Percentiles rank a stretch among this genome's conserved stretches.
Conservation (phyloP, 805 yeast genomes). For the Yarrowia divulgata region DNA sequence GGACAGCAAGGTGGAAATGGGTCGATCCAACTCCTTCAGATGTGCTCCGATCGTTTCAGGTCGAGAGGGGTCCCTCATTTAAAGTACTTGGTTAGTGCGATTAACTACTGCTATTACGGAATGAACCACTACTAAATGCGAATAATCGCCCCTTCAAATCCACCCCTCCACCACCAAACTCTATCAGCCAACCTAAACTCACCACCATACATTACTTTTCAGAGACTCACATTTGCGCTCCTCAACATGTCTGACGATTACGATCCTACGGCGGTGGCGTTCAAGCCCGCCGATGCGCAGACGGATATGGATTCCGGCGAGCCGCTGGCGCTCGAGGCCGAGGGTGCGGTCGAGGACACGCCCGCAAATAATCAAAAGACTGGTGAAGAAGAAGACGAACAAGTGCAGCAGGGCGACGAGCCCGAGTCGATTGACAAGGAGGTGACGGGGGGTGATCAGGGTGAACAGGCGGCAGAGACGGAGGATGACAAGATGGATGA, state of each 20-base stretch:
- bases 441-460: neutral
- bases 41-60: neutral
- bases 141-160: too few relatives aligned
- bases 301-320: neutral
- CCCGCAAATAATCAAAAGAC: neutral
- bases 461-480: too few relatives aligned
- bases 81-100: too few relatives aligned
- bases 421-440: neutral
- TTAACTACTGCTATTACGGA: too few relatives aligned
- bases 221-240: neutral
- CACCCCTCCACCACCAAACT: neutral
- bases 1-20: neutral
- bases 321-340: constrained; percentile 21
- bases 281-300: constrained; percentile 5
- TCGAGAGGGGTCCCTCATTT: neutral
- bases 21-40: neutral
- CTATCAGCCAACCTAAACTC: too few relatives aligned
- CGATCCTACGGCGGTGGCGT: constrained; percentile 31
- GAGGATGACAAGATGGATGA: neutral
- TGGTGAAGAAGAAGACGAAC: neutral
- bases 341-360: neutral
- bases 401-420: neutral
- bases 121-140: too few relatives aligned
- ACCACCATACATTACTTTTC: neutral
- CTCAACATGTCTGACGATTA: constrained; percentile 25